Conservation (phyloP, 129 eudicot species). For the Rutidosis leptorrhynchoides region DNA sequence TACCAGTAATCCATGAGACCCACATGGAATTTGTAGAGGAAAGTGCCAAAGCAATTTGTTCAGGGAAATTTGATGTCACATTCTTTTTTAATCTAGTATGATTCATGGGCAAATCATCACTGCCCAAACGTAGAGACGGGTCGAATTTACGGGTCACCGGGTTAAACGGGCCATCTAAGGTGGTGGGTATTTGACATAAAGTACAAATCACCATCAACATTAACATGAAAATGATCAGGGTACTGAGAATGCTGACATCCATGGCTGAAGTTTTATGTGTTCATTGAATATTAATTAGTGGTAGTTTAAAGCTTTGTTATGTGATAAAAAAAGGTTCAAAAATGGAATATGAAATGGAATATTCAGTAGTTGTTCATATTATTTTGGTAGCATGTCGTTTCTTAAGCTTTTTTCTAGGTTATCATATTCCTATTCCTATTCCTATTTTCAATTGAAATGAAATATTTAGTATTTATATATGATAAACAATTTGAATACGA, state of each 20-base stretch:
- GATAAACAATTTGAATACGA: too few species aligned
- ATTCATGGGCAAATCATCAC: conserved; percentile 78
- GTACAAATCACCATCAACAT: background rate
- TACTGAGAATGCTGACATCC: background rate
- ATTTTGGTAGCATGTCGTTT: too few species aligned
- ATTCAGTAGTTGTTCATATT: background rate
- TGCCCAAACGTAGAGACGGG: conserved; percentile 58
- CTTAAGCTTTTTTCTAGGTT: too few species aligned
- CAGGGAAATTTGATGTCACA: conserved; percentile 62
- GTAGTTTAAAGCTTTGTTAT: background rate
- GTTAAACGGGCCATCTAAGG: conserved; percentile 78
- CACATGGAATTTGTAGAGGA: conserved; percentile 76
- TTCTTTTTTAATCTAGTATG: conserved; percentile 66
- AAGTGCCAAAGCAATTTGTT: conserved; percentile 80
- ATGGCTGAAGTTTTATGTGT: conserved; percentile 13
- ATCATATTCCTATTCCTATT: too few species aligned
- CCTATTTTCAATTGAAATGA: too few species aligned
- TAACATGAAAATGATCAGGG: background rate
- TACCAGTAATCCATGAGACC: conserved; percentile 96
- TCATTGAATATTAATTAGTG: background rate
- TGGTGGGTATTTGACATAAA: conserved; percentile 56
- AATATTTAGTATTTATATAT: too few species aligned
- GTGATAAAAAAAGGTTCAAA: background rate
- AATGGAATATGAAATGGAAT: conserved; percentile 23
- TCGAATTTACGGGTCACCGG: conserved; percentile 73